These are phyloP conservation scores for Hirsutella thompsonii DNA, from an alignment of 2,329 filamentous ascomycete species.

Conservation along the genomic window DNA sequence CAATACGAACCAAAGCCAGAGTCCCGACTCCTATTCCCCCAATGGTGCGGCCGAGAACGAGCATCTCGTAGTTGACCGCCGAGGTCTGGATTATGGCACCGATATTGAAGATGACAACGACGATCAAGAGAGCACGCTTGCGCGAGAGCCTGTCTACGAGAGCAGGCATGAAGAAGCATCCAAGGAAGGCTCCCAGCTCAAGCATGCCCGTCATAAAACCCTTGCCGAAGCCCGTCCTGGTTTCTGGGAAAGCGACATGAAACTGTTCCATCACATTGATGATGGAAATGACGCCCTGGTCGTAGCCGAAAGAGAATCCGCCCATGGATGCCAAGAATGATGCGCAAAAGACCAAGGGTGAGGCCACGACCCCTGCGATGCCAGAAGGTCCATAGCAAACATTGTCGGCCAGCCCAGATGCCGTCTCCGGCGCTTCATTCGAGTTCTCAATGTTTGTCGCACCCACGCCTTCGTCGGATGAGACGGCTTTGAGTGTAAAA, in stretches of 20 bases:
- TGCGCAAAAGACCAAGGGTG: slow-evolving; percentile 24
- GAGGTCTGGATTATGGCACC: slow-evolving; percentile 40
- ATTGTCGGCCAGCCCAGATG: slow-evolving; percentile 4
- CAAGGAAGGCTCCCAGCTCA: slow-evolving; percentile 38
- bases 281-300: slow-evolving; percentile 20
- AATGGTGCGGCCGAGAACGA: slow-evolving; percentile 42
- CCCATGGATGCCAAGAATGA: slow-evolving; percentile 24
- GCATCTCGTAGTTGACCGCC: slow-evolving; percentile 29
- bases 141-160: slow-evolving; percentile 38
- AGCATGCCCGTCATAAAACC: slow-evolving; percentile 26
- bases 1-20: slow-evolving; percentile 28
- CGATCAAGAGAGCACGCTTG: slow-evolving; percentile 38
- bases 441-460: too few relatives aligned
- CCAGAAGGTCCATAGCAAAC: slow-evolving; percentile 3
- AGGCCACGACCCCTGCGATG: slow-evolving; percentile 23
- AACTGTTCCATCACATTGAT: slow-evolving; percentile 31
- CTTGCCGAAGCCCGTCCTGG: slow-evolving; percentile 9
- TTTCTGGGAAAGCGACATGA: slow-evolving; percentile 19
- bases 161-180: slow-evolving; percentile 37
- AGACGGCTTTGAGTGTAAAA: too few relatives aligned
- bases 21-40: slow-evolving; percentile 39
- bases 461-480: too few relatives aligned
- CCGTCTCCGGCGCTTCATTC: too few relatives aligned
- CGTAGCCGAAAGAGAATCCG: slow-evolving; percentile 16
- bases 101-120: slow-evolving; percentile 37